Conservation (phyloP, 2,329 filamentous ascomycete genomes). For the Fusarium sp. region DNA sequence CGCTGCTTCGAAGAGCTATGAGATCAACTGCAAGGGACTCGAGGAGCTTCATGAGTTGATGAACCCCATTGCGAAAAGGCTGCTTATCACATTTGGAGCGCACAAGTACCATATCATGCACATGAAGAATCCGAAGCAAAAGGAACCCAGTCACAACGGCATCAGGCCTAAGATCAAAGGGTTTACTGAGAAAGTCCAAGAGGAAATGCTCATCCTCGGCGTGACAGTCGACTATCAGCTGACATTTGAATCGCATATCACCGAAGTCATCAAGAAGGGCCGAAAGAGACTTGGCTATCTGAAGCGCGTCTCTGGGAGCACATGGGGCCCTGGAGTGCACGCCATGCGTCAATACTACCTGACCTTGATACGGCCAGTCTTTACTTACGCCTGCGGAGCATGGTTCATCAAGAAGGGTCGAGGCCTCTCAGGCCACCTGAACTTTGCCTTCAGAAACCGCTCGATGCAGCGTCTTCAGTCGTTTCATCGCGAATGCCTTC, state of each 20-base stretch:
- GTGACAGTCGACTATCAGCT: constrained; percentile 11
- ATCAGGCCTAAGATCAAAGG: not conserved
- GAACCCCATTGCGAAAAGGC: not conserved
- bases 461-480: not conserved
- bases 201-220: constrained; percentile 1
- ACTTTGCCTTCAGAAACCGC: not conserved
- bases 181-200: not conserved
- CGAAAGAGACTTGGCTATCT: constrained; percentile 6
- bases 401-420: constrained; percentile 13
- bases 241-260: constrained; percentile 1
- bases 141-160: not conserved
- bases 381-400: constrained; percentile 25
- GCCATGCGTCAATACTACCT: constrained; percentile 15
- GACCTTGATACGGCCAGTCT: constrained; percentile 11
- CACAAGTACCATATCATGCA: constrained; percentile 28
- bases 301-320: constrained; percentile 4
- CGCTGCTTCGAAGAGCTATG: constrained; percentile 7
- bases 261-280: not conserved
- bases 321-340: constrained; percentile 11
- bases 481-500: not conserved
- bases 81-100: constrained; percentile 9
- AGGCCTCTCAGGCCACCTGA: not conserved
- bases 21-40: constrained; percentile 11
- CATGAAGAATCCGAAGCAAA: not conserved
- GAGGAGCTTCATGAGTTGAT: not conserved